These are phyloP conservation scores for Diplotaxis tenuifolia DNA, from an alignment of 345 rosid species.

Conservation along the genomic window DNA sequence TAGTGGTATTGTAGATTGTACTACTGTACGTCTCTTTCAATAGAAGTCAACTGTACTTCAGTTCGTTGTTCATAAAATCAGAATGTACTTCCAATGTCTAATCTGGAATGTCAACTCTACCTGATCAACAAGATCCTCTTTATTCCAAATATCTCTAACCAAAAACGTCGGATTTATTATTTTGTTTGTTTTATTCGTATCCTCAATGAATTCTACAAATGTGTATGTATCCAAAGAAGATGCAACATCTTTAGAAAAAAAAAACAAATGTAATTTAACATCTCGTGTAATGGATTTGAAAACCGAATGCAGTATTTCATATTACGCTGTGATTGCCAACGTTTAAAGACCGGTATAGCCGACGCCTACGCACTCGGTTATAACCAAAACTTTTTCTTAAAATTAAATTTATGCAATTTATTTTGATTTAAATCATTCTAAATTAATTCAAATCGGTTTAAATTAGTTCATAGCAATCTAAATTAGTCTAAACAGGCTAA, in stretches of 20 bases:
- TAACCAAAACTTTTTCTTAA: neutral
- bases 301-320: neutral
- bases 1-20: conserved; percentile 22
- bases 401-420: neutral
- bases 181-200: neutral
- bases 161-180: neutral
- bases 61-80: neutral
- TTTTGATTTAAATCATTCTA: neutral
- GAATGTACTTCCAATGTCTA: neutral
- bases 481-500: neutral
- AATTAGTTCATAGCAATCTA: too few relatives aligned
- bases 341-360: neutral
- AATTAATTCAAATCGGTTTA: too few relatives aligned
- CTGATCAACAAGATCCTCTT: conserved; percentile 1
- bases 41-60: conserved; percentile 24
- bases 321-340: neutral
- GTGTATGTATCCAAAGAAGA: neutral
- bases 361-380: neutral
- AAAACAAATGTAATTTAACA: neutral
- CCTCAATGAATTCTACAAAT: neutral
- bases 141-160: neutral
- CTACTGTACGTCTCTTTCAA: conserved; percentile 33
- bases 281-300: neutral
- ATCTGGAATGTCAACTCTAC: conserved; percentile 17
- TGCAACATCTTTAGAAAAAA: neutral